Conservation (phyloP, 148 eudicot genomes). For the Camellia japonica region DNA sequence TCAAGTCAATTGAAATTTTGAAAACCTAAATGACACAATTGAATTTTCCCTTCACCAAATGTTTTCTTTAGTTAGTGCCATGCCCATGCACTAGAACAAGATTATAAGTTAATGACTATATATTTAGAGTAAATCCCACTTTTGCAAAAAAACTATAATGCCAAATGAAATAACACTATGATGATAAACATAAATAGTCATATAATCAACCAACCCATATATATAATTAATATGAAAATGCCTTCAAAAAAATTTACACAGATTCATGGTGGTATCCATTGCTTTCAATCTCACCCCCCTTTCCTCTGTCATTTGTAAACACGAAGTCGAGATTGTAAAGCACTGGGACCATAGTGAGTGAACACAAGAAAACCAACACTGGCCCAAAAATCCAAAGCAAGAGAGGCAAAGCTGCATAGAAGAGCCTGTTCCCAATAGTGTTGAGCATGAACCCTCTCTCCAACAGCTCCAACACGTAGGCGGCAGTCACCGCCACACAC, state of each 20-base stretch:
- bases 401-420: constrained; percentile 51
- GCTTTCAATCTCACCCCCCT: constrained; percentile 10
- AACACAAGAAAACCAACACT: constrained; percentile 57
- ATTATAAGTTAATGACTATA: too few relatives aligned
- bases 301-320: constrained; percentile 9
- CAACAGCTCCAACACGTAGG: constrained; percentile 46
- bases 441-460: constrained; percentile 54
- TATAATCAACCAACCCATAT: too few relatives aligned
- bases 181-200: too few relatives aligned
- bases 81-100: too few relatives aligned
- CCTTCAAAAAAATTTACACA: constrained; percentile 1
- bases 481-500: constrained; percentile 19
- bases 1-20: too few relatives aligned
- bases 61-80: too few relatives aligned
- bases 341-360: constrained; percentile 45
- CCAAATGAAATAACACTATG: too few relatives aligned
- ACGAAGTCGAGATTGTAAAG: constrained; percentile 58
- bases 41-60: too few relatives aligned
- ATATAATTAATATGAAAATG: too few relatives aligned
- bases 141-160: too few relatives aligned
- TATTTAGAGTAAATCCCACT: too few relatives aligned
- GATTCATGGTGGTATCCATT: neutral
- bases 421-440: constrained; percentile 54
- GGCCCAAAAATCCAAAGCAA: constrained; percentile 78
- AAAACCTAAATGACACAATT: too few relatives aligned